These are phyloP conservation scores for Schwanniomyces etchellsii DNA, from an alignment of 1,139 yeast genomes.

Conservation along the genomic window DNA sequence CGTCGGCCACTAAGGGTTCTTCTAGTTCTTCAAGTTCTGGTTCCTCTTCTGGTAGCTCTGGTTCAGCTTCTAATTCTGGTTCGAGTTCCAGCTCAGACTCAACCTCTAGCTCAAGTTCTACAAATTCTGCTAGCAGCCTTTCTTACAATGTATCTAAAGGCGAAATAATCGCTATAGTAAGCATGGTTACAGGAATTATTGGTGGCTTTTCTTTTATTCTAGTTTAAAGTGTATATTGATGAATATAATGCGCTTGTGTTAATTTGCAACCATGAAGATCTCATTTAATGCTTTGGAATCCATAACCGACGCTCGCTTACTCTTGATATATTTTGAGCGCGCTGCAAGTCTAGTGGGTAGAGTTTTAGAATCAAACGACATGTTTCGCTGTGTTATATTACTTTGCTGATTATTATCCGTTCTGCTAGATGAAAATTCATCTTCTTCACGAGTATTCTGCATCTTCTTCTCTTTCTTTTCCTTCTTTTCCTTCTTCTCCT, in stretches of 20 bases:
- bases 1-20: conserved; percentile 21
- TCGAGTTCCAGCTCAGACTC: conserved; percentile 17
- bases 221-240: conserved; percentile 10
- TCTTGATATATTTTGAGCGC: conserved; percentile 80
- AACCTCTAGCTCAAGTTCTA: conserved; percentile 20
- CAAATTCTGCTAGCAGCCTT: conserved; percentile 8
- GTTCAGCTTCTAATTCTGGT: conserved; percentile 19
- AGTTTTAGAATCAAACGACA: neutral
- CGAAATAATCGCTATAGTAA: conserved; percentile 26
- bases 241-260: conserved; percentile 4
- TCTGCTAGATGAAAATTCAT: neutral
- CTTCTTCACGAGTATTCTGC: neutral
- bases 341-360: conserved; percentile 68
- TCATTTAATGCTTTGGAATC: conserved; percentile 86
- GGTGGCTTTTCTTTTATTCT: conserved; percentile 35
- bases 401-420: neutral
- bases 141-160: conserved; percentile 23
- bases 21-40: conserved; percentile 19
- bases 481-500: conserved; percentile 8
- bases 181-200: conserved; percentile 28
- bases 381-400: neutral
- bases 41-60: conserved; percentile 15
- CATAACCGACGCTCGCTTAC: conserved; percentile 86
- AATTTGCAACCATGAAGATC: conserved; percentile 76
- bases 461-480: conserved; percentile 7